Evolutionary conservation across 768 basidiomycete genomes (phyloP).

Genomic region (Asterophora parasitica): DNA sequence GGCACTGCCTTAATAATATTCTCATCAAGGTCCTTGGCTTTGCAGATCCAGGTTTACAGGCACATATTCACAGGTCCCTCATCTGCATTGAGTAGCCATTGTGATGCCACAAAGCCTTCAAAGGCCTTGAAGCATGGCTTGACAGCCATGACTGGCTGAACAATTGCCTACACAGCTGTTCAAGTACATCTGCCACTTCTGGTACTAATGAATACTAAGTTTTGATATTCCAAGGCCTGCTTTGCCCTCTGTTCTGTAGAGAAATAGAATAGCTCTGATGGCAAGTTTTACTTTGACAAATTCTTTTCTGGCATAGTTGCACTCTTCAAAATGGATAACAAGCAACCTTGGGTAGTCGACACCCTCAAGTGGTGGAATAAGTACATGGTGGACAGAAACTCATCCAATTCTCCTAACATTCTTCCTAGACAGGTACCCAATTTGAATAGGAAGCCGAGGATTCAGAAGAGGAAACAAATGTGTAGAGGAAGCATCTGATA

Average conservation of each 20-base stretch:
- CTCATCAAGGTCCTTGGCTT: too few relatives aligned
- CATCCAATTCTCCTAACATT: not conserved
- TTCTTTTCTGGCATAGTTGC: not conserved
- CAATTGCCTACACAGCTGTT: not conserved
- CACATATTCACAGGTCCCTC: slow-evolving; percentile 2
- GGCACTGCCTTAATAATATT: too few relatives aligned
- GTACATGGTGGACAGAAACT: not conserved
- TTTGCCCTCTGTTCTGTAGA: not conserved
- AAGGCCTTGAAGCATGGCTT: not conserved
- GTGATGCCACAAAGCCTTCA: not conserved
- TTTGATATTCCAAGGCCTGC: not conserved
- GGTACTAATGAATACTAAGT: not conserved
- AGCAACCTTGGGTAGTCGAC: not conserved
- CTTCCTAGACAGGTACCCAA: not conserved
- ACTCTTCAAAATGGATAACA: not conserved
- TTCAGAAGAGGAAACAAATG: not conserved
- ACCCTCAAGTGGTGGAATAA: not conserved
- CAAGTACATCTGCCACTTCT: not conserved
- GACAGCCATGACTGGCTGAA: not conserved
- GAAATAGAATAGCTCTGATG: not conserved
- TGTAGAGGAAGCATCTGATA: not conserved
- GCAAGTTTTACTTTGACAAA: not conserved
- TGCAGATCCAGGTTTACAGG: not conserved
- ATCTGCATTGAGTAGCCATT: not conserved
- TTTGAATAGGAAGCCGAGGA: not conserved